These are phyloP conservation scores for Wickerhamiella allomyrinae DNA, from an alignment of 805 yeast species.

Conservation along the genomic window DNA sequence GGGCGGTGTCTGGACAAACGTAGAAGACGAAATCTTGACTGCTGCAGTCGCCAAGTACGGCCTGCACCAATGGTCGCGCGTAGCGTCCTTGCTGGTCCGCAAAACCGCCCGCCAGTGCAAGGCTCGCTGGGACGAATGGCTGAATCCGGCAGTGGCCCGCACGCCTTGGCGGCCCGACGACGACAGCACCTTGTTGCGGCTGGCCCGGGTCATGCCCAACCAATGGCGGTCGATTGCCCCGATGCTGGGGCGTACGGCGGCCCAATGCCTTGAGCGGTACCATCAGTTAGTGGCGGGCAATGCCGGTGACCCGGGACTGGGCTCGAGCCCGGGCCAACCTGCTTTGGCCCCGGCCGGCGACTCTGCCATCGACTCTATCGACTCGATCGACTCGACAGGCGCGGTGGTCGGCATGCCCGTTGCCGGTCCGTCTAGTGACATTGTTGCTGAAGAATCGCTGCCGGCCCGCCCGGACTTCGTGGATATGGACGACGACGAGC, in stretches of 20 bases:
- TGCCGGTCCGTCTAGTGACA: no score
- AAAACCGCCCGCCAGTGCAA: constrained; percentile 87
- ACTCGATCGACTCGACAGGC: no score
- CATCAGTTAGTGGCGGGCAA: no score
- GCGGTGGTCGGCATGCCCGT: no score
- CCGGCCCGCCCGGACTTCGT: constrained; percentile 73
- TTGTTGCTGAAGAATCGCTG: constrained; percentile 44
- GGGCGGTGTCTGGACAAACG: constrained; percentile 84
- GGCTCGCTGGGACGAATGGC: constrained; percentile 82
- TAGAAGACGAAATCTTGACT: constrained; percentile 69
- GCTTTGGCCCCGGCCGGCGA: no score
- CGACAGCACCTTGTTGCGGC: constrained; percentile 52
- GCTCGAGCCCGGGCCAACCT: no score
- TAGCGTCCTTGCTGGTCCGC: constrained; percentile 68
- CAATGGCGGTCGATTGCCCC: constrained; percentile 93
- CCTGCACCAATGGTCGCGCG: constrained; percentile 85
- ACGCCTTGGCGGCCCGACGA: constrained; percentile 60
- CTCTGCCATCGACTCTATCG: no score
- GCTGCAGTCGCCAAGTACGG: constrained; percentile 94
- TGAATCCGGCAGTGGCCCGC: constrained; percentile 57
- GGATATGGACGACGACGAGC: constrained; percentile 73
- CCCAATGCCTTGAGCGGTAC: constrained; percentile 74
- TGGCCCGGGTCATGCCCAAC: constrained; percentile 66
- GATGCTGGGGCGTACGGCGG: constrained; percentile 68
- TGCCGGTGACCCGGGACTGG: no score